Conservation (phyloP, 352 stramenopile species). For the Aphanomyces astaci region DNA sequence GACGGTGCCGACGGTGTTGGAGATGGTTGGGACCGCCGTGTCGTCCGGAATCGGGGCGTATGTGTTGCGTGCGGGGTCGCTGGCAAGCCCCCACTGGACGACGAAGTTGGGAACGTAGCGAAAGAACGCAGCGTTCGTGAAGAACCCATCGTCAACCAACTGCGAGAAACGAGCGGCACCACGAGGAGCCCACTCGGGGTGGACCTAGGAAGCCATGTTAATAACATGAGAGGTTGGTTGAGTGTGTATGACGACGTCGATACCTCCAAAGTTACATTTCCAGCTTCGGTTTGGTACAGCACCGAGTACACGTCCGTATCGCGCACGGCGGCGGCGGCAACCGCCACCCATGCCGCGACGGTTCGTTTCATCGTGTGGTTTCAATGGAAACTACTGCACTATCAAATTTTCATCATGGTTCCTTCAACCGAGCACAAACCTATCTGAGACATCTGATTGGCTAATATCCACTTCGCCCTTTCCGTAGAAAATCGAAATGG, state of each 20-base stretch:
- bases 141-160: slow-evolving; percentile 34
- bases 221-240: too few species aligned
- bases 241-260: neutral
- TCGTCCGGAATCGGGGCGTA: slow-evolving; percentile 27
- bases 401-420: too few species aligned
- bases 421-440: too few species aligned
- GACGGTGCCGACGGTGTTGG: slow-evolving; percentile 10
- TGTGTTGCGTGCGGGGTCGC: slow-evolving; percentile 35
- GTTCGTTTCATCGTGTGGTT: neutral
- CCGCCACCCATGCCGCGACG: neutral
- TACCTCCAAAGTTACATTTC: neutral
- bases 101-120: slow-evolving; percentile 45
- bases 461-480: too few species aligned
- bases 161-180: slow-evolving; percentile 39
- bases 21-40: neutral
- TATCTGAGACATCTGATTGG: too few species aligned
- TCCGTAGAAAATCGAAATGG: too few species aligned
- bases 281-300: neutral
- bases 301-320: neutral
- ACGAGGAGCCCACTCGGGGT: slow-evolving; percentile 31
- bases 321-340: neutral
- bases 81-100: slow-evolving; percentile 54
- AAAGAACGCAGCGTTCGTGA: slow-evolving; percentile 40
- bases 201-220: neutral
- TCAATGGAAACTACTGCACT: too few species aligned